phyloP scores from a whole-genome alignment of 2,329 filamentous ascomycete species.

The Botryotinia convoluta region DNA sequence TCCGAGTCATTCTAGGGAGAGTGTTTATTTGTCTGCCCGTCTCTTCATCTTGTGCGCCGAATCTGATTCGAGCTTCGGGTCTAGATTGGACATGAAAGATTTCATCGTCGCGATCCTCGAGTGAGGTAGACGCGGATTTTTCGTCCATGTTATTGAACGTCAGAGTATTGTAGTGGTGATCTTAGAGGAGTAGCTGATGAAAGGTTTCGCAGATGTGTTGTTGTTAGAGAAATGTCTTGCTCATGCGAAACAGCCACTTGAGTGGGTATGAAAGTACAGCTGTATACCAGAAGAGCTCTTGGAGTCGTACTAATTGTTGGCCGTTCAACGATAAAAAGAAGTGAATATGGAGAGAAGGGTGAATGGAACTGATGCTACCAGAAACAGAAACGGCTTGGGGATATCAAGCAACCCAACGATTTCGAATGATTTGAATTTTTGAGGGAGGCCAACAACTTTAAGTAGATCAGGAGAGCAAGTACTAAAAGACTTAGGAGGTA shows the following conservation, averaged over 20 bases:
- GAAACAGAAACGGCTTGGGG: background rate
- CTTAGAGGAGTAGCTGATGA: background rate
- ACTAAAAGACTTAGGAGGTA: background rate
- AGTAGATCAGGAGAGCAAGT: background rate
- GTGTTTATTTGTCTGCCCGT: background rate
- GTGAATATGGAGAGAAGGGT: background rate
- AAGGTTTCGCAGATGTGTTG: background rate
- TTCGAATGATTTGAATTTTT: background rate
- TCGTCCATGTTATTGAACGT: constrained; percentile 17
- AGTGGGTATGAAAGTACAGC: background rate
- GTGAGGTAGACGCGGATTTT: constrained; percentile 5
- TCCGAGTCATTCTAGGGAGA: constrained; percentile 21
- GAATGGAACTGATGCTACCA: background rate
- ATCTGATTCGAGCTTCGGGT: constrained; percentile 23
- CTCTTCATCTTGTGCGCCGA: constrained; percentile 22
- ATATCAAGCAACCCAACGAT: background rate
- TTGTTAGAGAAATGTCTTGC: background rate
- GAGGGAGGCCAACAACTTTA: background rate
- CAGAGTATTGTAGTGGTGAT: background rate
- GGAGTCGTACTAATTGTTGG: background rate
- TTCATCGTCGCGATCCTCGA: constrained; percentile 18
- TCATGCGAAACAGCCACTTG: background rate
- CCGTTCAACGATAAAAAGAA: background rate
- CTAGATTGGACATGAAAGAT: constrained; percentile 22
- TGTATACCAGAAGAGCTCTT: background rate